Conservation (phyloP, 2,329 filamentous ascomycete genomes). For the Fusarium sarcochroum region DNA sequence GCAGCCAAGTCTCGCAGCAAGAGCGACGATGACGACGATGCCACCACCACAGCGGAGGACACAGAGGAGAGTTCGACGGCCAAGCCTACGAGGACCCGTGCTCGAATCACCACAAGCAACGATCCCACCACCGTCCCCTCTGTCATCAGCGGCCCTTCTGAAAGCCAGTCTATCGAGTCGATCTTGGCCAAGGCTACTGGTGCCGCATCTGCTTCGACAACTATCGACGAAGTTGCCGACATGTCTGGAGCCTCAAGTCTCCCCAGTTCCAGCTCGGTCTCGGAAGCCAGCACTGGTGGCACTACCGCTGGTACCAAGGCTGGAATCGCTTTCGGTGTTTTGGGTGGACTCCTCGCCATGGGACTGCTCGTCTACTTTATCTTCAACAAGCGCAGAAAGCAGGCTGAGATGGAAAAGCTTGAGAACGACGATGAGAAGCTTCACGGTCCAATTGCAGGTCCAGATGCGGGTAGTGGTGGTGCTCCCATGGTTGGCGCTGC, state of each 20-base stretch:
- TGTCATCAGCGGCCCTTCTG: conserved; percentile 48
- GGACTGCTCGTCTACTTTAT: conserved; percentile 79
- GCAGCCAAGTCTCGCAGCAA: conserved; percentile 32
- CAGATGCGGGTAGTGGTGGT: conserved; percentile 53
- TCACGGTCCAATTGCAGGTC: conserved; percentile 53
- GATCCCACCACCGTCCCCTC: conserved; percentile 44
- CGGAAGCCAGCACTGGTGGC: conserved; percentile 38
- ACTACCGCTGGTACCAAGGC: conserved; percentile 71
- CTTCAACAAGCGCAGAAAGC: conserved; percentile 78
- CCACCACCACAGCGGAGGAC: background rate
- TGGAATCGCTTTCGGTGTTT: conserved; percentile 86
- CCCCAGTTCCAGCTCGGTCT: conserved; percentile 41
- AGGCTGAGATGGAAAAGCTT: conserved; percentile 63
- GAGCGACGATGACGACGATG: conserved; percentile 17
- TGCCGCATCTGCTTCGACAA: conserved; percentile 23
- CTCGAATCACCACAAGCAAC: conserved; percentile 38
- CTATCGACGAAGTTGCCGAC: conserved; percentile 35
- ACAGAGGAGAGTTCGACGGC: conserved; percentile 28
- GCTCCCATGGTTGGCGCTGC: conserved; percentile 23
- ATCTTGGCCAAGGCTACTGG: conserved; percentile 52
- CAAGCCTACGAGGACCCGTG: conserved; percentile 38
- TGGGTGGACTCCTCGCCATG: conserved; percentile 77
- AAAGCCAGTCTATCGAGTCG: conserved; percentile 46
- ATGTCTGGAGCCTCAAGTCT: conserved; percentile 34
- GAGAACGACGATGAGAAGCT: conserved; percentile 77